Base-by-base conservation (phyloP, 257 asterid genomes). In the Cinchona pubescens region DNA sequence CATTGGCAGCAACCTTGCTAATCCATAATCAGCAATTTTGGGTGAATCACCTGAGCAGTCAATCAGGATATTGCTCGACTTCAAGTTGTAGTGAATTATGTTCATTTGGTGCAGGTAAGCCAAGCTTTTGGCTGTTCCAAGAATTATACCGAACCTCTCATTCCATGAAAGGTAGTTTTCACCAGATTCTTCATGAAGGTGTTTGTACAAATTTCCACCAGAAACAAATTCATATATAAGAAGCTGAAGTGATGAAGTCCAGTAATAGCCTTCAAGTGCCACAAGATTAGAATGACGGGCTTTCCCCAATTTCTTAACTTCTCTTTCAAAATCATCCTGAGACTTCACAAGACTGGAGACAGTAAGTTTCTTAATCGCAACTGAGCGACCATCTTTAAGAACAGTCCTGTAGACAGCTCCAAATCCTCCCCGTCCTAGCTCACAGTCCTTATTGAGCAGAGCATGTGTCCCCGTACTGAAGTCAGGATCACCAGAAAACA, bases 361-460 rank as follows among this genome's bases (percentile, higher is more conserved):
- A 0, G 96, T 86, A 56, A 93, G 93, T 79, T 91, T 93, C 90
- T 91, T 91, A 75, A 93, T 91, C 78, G 98, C 98, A 35, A 93
- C 95, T 10, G 91, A 77, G 27, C 83, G 90, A 18, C 97, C 98
- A 34, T 91, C 96, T 79, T 85, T 81, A 29, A 93, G 95, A 73
- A 77, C 82, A 25, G 98, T 87, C 25, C 87, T 86, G 78, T 93
- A 93, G 60, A 93, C 98, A 0, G 97, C 87, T 60, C 98, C 97
- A 46, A 93, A 93, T 74, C 98, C 98, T 45, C 98, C 98, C 0
- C 93, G 95, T 12, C 98, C 98, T 43, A 93, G 91, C 69, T 93
- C 98, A 69, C 96, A 88, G 74, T 93, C 97, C 85, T 90, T 93
- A 80, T 86, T 90, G 69, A 93, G 97, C 75, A 91, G 88, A 61